Percentiles rank a stretch among this genome's conserved stretches.
Conservation (phyloP, 495 filamentous ascomycete genomes). For the Hypoxylon crocopeplum region DNA sequence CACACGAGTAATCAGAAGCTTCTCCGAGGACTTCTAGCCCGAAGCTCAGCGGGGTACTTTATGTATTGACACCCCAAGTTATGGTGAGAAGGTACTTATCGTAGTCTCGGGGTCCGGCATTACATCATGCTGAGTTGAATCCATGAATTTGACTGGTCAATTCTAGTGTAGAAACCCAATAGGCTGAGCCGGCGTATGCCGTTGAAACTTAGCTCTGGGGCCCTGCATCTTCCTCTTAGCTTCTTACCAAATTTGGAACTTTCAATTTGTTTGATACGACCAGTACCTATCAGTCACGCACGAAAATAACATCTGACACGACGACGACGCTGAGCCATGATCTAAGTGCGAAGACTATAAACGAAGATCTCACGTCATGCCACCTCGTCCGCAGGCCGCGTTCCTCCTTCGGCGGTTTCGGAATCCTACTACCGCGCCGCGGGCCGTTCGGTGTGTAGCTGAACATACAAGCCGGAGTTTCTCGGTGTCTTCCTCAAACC, state of each 20-base stretch:
- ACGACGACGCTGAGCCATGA: neutral
- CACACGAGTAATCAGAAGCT: constrained; percentile 1
- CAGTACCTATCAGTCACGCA: no score
- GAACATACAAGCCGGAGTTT: constrained; percentile 9
- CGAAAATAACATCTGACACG: no score
- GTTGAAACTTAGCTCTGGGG: neutral
- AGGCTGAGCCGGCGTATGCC: no score
- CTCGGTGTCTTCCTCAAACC: constrained; percentile 21
- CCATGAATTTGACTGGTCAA: constrained; percentile 16
- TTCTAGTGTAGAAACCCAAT: no score
- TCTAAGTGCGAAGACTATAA: neutral
- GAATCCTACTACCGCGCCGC: constrained; percentile 1
- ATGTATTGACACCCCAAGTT: neutral
- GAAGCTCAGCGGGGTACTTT: constrained; percentile 22
- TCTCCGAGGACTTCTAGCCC: constrained; percentile 6
- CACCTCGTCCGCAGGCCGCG: constrained; percentile 8
- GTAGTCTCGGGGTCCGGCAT: constrained; percentile 5
- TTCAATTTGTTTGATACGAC: neutral
- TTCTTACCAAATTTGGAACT: constrained; percentile 17
- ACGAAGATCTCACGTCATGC: constrained; percentile 6
- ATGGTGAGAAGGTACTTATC: neutral
- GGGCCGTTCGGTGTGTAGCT: constrained; percentile 4
- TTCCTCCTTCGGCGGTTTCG: constrained; percentile 19
- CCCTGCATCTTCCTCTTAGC: constrained; percentile 10
- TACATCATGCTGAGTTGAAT: constrained; percentile 31